These are phyloP conservation scores for Cutaneotrichosporon dermatis DNA, from an alignment of 1,284 basidiomycete species.

Conservation along the genomic window DNA sequence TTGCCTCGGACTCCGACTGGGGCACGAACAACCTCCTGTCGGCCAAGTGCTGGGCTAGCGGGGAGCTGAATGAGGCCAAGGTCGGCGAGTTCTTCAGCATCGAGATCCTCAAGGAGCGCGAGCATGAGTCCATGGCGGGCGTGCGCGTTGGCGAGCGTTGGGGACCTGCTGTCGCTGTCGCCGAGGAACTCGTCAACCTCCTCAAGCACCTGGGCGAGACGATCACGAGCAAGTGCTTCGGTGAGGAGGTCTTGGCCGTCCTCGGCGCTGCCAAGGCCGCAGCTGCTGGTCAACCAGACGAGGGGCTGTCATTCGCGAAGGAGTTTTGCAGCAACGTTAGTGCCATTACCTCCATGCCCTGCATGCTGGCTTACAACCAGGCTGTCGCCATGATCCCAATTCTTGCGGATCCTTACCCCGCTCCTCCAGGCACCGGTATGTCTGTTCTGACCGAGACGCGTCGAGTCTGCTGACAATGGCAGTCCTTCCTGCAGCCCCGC, in stretches of 20 bases:
- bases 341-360: background rate
- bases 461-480: background rate
- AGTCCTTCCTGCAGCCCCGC: conserved; percentile 26
- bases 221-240: conserved; percentile 20
- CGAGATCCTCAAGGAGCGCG: conserved; percentile 26
- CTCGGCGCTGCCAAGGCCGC: conserved; percentile 6
- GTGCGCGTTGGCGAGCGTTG: conserved; percentile 31
- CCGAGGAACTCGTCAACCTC: conserved; percentile 16
- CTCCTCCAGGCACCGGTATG: conserved; percentile 14
- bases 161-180: conserved; percentile 17
- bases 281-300: conserved; percentile 1
- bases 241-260: conserved; percentile 21
- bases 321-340: conserved; percentile 24
- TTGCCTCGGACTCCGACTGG: conserved; percentile 30
- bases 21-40: conserved; percentile 19
- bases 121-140: conserved; percentile 30
- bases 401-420: conserved; percentile 13
- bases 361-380: conserved; percentile 6
- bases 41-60: conserved; percentile 21
- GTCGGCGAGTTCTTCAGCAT: conserved; percentile 31
- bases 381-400: conserved; percentile 10
- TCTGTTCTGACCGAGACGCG: background rate
- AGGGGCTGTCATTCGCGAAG: conserved; percentile 14
- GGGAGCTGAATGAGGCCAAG: conserved; percentile 17
- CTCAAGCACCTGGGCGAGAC: conserved; percentile 19